phyloP scores from a whole-genome alignment of 176 grass and related monocot genomes.

The Tuctoria greenei region DNA sequence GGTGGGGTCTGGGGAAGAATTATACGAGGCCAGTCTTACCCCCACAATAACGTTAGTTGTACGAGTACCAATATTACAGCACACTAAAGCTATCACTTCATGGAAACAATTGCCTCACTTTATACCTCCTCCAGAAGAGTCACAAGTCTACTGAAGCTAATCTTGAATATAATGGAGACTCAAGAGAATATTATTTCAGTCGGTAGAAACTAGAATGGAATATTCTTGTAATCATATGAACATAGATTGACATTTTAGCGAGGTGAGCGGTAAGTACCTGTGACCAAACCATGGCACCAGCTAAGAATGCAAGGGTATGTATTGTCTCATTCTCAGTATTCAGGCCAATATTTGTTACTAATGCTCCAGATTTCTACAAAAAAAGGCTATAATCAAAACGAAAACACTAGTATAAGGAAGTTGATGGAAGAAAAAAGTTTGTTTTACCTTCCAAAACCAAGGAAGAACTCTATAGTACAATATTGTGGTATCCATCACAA shows the following conservation, averaged over 20 bases:
- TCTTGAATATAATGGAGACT: neutral
- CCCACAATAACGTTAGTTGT: too few relatives aligned
- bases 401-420: conserved; percentile 17
- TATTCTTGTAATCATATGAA: neutral
- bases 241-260: neutral
- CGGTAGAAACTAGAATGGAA: neutral
- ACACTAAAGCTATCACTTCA: too few relatives aligned
- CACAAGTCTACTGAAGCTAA: neutral
- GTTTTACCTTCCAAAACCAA: conserved; percentile 93
- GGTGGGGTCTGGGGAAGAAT: too few relatives aligned
- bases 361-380: conserved; percentile 65
- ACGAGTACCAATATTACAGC: too few relatives aligned
- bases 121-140: too few relatives aligned
- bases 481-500: conserved; percentile 86
- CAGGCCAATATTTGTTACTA: conserved; percentile 58
- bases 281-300: conserved; percentile 95
- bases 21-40: too few relatives aligned
- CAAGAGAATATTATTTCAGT: neutral
- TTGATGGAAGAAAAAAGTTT: conserved; percentile 13
- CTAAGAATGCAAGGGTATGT: conserved; percentile 97
- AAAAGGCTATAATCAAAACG: conserved; percentile 39
- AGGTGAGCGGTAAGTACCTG: conserved; percentile 57
- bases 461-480: conserved; percentile 84
- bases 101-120: too few relatives aligned
- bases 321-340: conserved; percentile 92